Evolutionary conservation across 1,284 basidiomycete genomes (phyloP), one percentile per base, ranked within the genome.

Genomic region (Phellopilus nigrolimitatus): DNA sequence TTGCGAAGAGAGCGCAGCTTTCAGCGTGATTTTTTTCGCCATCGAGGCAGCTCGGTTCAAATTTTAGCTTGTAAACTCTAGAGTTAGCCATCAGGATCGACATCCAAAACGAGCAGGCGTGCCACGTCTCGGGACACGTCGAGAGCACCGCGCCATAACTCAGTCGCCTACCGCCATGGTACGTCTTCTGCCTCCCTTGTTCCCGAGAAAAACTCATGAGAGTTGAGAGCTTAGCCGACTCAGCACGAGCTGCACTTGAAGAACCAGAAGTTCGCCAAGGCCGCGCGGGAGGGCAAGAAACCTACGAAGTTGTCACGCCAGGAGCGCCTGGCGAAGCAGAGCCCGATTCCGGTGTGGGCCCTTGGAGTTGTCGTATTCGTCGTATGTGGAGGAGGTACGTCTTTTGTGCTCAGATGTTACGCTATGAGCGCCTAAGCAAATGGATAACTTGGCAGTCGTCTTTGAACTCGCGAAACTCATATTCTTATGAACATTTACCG

Each of bases 211-310:
- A 7, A 42, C 8, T 13, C 1, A 34, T 5, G 42, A 13, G 13
- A 34, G 27, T 19, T 41, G 4, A 25, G 17, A 34, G 10, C 5
- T 21, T 55, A 73, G 70, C 68, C 72, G 42, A 71, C 84, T 50
- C 78, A 84, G 71, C 88, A 87, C 66, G 88, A 91, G 64, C 75
- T 89, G 70, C 81, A 84, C 59, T 79, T 82, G 63, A 79, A 80
- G 66, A 91, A 90, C 65, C 75, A 75, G 50, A 84, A 87, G 67
- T 91, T 90, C 66, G 84, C 83, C 36, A 79, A 74, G 55, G 80
- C 82, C 57, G 80, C 78, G 56, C 78, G 76, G 56, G 67, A 77
- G 39, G 88, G 88, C 60, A 89, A 87, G 72, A 86, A 86, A 49
- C 78, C 84, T 1, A 76, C 78, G 49, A 83, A 85, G 58, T 71